Percentiles rank a stretch among this genome's conserved stretches.
These are phyloP conservation scores for Quercus variabilis DNA, from an alignment of 306 rosid genomes.

Conservation along the genomic window DNA sequence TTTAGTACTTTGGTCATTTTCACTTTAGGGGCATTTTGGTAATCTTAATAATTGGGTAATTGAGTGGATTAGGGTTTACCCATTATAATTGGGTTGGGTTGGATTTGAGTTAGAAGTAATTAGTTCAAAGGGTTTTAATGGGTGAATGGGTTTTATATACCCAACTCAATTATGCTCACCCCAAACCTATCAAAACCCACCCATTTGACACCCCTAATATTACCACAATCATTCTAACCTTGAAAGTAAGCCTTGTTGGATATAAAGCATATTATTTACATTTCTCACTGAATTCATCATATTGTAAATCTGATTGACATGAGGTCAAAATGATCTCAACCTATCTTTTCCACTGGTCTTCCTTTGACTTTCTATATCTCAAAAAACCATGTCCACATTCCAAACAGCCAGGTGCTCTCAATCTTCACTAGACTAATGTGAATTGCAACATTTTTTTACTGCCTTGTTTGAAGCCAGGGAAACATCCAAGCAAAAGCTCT, in stretches of 20 bases:
- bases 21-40: too few relatives aligned
- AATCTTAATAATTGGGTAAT: too few relatives aligned
- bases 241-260: background rate
- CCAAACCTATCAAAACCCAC: too few relatives aligned
- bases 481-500: constrained; percentile 15
- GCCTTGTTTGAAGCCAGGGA: constrained; percentile 4
- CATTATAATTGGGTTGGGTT: too few relatives aligned
- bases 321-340: background rate
- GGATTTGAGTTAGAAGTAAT: too few relatives aligned
- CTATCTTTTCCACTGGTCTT: background rate
- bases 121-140: too few relatives aligned
- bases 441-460: background rate
- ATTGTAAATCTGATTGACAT: background rate
- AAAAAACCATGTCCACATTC: background rate
- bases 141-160: too few relatives aligned
- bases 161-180: too few relatives aligned
- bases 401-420: background rate
- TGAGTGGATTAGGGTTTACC: too few relatives aligned
- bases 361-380: background rate
- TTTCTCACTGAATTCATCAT: background rate
- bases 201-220: too few relatives aligned
- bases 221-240: background rate
- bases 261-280: background rate
- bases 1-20: too few relatives aligned
- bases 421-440: background rate